Conservation (phyloP, 2,329 filamentous ascomycete species). For the Aotearoamyces nothofagi region DNA sequence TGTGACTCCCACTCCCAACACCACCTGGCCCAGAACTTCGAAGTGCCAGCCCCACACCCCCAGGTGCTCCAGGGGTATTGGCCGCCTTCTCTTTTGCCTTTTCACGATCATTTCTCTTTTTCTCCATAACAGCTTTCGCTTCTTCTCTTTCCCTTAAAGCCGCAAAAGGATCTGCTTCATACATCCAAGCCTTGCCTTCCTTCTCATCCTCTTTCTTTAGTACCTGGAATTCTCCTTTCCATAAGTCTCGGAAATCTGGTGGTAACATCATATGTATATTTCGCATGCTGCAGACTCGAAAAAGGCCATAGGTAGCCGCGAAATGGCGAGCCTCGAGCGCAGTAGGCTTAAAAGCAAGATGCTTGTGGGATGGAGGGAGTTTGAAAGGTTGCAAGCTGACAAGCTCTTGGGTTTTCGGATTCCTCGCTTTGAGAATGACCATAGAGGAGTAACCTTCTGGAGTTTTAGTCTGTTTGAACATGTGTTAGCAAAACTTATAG, state of each 20-base stretch:
- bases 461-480: conserved; percentile 39
- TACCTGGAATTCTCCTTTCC: conserved; percentile 74
- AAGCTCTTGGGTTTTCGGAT: conserved; percentile 70
- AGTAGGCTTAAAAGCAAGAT: conserved; percentile 61
- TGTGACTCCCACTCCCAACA: conserved; percentile 17
- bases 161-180: conserved; percentile 87
- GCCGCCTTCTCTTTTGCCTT: conserved; percentile 53
- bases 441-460: conserved; percentile 64
- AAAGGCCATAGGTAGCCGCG: conserved; percentile 81
- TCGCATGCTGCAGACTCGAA: conserved; percentile 85
- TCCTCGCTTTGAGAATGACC: conserved; percentile 60
- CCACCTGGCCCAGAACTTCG: conserved; percentile 27
- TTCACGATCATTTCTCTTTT: conserved; percentile 60
- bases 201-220: conserved; percentile 71
- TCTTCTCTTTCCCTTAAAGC: conserved; percentile 67
- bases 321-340: conserved; percentile 87
- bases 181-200: conserved; percentile 75
- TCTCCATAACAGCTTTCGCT: conserved; percentile 59
- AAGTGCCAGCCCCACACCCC: conserved; percentile 31
- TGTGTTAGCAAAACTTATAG: not conserved
- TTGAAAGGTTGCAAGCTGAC: conserved; percentile 68
- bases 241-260: conserved; percentile 75
- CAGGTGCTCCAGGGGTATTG: conserved; percentile 42
- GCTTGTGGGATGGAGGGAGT: conserved; percentile 60
- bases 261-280: conserved; percentile 92